Conservation (phyloP, 495 filamentous ascomycete genomes). For the Penicillium silybi region DNA sequence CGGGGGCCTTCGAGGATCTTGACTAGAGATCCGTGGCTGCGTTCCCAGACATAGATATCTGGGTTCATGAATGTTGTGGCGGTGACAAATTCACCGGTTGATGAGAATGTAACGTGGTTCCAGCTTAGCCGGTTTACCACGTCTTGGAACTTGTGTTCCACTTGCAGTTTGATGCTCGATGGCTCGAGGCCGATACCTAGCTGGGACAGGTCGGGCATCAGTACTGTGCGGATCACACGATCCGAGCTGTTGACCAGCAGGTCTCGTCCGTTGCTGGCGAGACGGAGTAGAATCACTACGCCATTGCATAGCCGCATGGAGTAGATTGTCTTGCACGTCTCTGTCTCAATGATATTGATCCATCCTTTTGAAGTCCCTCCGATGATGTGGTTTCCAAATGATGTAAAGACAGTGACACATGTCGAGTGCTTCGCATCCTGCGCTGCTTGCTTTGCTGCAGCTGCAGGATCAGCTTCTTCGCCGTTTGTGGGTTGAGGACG, state of each 20-base stretch:
- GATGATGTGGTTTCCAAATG: slow-evolving; percentile 78
- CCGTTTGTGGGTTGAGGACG: slow-evolving; percentile 54
- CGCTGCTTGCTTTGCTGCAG: slow-evolving; percentile 77
- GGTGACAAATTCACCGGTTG: slow-evolving; percentile 80
- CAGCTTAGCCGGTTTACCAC: slow-evolving; percentile 90
- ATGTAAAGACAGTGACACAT: slow-evolving; percentile 84
- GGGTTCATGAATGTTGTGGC: slow-evolving; percentile 96
- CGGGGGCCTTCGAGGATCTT: slow-evolving; percentile 94
- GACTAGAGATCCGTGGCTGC: slow-evolving; percentile 85
- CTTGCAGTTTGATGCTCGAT: slow-evolving; percentile 67
- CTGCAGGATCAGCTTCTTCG: slow-evolving; percentile 57
- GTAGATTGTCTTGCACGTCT: slow-evolving; percentile 72
- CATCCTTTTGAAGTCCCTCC: slow-evolving; percentile 92
- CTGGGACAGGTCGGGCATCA: slow-evolving; percentile 61
- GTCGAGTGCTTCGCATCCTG: slow-evolving; percentile 93
- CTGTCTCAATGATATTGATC: slow-evolving; percentile 87
- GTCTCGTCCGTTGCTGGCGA: slow-evolving; percentile 77
- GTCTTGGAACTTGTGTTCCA: slow-evolving; percentile 98
- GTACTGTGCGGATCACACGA: slow-evolving; percentile 84
- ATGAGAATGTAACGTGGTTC: slow-evolving; percentile 94
- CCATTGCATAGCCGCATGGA: slow-evolving; percentile 80
- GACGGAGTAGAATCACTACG: slow-evolving; percentile 83
- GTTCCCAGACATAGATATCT: slow-evolving; percentile 98
- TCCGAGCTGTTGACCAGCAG: slow-evolving; percentile 88
- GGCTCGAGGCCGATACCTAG: slow-evolving; percentile 43